Conservation (phyloP, 148 eudicot genomes). For the Drosera capensis region DNA sequence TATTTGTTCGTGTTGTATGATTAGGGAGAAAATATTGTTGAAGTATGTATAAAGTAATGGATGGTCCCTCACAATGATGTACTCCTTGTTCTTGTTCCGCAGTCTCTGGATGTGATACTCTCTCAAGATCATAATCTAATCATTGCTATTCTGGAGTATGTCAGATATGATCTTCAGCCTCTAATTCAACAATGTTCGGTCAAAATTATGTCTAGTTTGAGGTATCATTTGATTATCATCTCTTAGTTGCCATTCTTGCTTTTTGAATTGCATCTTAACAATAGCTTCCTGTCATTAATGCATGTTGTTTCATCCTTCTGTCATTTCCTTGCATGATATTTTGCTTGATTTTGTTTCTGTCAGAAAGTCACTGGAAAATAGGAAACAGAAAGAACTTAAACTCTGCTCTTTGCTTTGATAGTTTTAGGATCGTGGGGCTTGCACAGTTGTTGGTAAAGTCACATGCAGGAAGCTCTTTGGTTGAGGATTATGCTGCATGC, state of each 20-base stretch:
- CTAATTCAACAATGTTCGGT: constrained; percentile 75
- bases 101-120: constrained; percentile 86
- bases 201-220: constrained; percentile 70
- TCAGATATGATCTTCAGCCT: constrained; percentile 85
- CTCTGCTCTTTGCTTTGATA: constrained; percentile 13
- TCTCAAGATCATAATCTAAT: constrained; percentile 93
- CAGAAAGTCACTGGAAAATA: background rate
- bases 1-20: too few species aligned
- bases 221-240: constrained; percentile 27
- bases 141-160: constrained; percentile 76
- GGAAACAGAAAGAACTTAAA: background rate
- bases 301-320: background rate
- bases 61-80: background rate
- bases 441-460: constrained; percentile 67
- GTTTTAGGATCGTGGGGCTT: constrained; percentile 87
- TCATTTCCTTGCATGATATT: background rate
- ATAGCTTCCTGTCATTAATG: background rate
- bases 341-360: background rate
- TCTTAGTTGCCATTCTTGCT: background rate
- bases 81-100: constrained; percentile 7
- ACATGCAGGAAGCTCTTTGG: constrained; percentile 58
- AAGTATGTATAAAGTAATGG: background rate
- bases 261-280: background rate
- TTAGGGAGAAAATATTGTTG: too few species aligned
- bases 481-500: constrained; percentile 96